These are phyloP conservation scores for Podosphaera leucotricha DNA, from an alignment of 2,329 filamentous ascomycete genomes.

Conservation along the genomic window DNA sequence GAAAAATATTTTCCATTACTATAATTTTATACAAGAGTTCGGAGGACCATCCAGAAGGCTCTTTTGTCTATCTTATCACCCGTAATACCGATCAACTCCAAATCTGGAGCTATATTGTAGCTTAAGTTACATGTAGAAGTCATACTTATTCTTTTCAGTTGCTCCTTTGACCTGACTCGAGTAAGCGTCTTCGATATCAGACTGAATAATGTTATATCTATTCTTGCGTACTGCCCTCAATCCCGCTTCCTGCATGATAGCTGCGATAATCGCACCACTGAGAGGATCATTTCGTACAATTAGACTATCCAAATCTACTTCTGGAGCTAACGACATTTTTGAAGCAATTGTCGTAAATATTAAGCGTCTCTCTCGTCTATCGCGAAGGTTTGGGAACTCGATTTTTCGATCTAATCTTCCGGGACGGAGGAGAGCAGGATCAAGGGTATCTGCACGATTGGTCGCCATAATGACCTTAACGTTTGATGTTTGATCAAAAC, in stretches of 20 bases:
- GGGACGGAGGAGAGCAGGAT: slow-evolving; percentile 80
- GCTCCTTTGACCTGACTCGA: slow-evolving; percentile 84
- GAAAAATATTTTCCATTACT: neutral
- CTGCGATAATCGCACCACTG: slow-evolving; percentile 85
- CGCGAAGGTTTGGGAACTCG: slow-evolving; percentile 86
- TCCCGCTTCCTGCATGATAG: slow-evolving; percentile 98
- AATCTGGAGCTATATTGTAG: neutral
- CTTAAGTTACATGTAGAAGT: slow-evolving; percentile 60
- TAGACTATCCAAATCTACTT: slow-evolving; percentile 86
- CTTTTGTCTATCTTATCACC: neutral
- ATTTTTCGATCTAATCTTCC: slow-evolving; percentile 96
- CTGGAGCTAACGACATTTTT: slow-evolving; percentile 92
- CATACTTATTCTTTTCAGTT: slow-evolving; percentile 45
- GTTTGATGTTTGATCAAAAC: slow-evolving; percentile 95
- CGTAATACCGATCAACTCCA: neutral
- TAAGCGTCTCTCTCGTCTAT: slow-evolving; percentile 79
- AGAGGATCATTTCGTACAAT: slow-evolving; percentile 94
- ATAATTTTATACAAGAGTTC: neutral
- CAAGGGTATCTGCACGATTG: slow-evolving; percentile 90
- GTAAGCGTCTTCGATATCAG: slow-evolving; percentile 90
- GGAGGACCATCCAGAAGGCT: neutral
- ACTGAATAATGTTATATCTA: slow-evolving; percentile 96
- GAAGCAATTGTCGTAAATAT: slow-evolving; percentile 94
- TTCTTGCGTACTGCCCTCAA: slow-evolving; percentile 90
- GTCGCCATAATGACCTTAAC: slow-evolving; percentile 99